These are phyloP conservation scores for Nemania bipapillata DNA, from an alignment of 2,329 filamentous ascomycete genomes.

Conservation along the genomic window DNA sequence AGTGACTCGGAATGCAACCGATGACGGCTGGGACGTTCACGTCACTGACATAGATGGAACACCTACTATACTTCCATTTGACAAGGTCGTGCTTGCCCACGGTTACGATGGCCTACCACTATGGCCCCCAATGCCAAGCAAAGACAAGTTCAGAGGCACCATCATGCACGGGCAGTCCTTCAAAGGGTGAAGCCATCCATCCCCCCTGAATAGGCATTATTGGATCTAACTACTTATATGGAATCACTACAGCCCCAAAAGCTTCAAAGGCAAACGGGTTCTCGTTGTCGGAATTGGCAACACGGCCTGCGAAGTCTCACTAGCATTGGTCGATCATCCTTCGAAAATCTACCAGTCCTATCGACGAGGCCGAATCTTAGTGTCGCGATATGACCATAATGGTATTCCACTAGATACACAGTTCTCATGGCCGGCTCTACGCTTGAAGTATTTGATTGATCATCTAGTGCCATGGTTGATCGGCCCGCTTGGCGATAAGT, in stretches of 20 bases:
- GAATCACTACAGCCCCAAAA: constrained; percentile 31
- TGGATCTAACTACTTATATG: background rate
- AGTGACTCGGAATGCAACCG: constrained; percentile 35
- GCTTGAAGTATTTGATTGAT: constrained; percentile 43
- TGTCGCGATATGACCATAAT: constrained; percentile 38
- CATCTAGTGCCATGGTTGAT: constrained; percentile 36
- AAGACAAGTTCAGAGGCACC: constrained; percentile 37
- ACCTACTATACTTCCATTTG: constrained; percentile 29
- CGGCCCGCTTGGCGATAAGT: constrained; percentile 28
- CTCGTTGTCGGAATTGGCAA: constrained; percentile 43
- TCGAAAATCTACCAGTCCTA: constrained; percentile 40
- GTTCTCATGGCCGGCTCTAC: constrained; percentile 37
- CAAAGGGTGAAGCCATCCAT: constrained; percentile 30
- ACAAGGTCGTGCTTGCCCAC: constrained; percentile 41
- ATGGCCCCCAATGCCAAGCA: constrained; percentile 38
- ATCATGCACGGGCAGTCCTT: constrained; percentile 44
- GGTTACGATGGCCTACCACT: constrained; percentile 34
- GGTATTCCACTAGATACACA: constrained; percentile 37
- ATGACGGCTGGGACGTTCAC: constrained; percentile 39
- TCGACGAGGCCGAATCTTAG: constrained; percentile 36
- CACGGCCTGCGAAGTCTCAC: constrained; percentile 38
- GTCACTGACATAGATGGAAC: constrained; percentile 34
- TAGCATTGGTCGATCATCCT: constrained; percentile 29
- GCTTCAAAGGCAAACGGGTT: constrained; percentile 36
- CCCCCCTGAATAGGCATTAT: background rate